phyloP scores from a whole-genome alignment of 2,329 filamentous ascomycete species.

The Cordyceps cicadae region DNA sequence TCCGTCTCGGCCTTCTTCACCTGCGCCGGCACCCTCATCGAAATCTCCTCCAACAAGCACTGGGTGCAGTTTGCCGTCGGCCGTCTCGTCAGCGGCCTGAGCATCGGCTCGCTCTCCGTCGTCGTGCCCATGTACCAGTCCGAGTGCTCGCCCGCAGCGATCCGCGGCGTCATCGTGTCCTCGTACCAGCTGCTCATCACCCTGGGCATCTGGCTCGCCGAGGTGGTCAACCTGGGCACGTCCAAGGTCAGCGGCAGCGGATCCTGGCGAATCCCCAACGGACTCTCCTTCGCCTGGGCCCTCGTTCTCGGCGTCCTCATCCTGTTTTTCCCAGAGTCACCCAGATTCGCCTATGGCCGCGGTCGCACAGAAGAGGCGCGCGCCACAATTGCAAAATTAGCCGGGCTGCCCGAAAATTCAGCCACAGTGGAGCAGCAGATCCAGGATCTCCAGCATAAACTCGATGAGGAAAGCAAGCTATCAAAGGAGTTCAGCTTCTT shows the following conservation, averaged over 20 bases:
- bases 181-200: constrained; percentile 64
- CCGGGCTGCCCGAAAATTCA: constrained; percentile 32
- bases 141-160: constrained; percentile 55
- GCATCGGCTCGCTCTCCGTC: constrained; percentile 56
- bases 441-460: constrained; percentile 42
- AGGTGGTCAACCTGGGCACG: constrained; percentile 56
- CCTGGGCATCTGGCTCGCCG: constrained; percentile 53
- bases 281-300: constrained; percentile 48
- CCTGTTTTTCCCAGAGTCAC: constrained; percentile 46
- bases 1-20: constrained; percentile 55
- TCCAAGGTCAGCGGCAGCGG: constrained; percentile 35
- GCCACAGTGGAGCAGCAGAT: constrained; percentile 39
- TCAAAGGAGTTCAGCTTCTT: constrained; percentile 40
- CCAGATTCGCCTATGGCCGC: constrained; percentile 40
- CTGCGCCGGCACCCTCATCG: constrained; percentile 55
- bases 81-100: constrained; percentile 56
- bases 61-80: constrained; percentile 62
- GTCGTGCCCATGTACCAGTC: constrained; percentile 61
- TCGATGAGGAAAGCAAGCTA: constrained; percentile 37
- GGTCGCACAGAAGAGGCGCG: constrained; percentile 42
- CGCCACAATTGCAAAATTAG: constrained; percentile 37
- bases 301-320: constrained; percentile 42
- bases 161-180: constrained; percentile 55
- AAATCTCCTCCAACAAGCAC: constrained; percentile 44
- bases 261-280: constrained; percentile 56